Conservation (phyloP, 345 rosid species). For the Dovyalis caffra region DNA sequence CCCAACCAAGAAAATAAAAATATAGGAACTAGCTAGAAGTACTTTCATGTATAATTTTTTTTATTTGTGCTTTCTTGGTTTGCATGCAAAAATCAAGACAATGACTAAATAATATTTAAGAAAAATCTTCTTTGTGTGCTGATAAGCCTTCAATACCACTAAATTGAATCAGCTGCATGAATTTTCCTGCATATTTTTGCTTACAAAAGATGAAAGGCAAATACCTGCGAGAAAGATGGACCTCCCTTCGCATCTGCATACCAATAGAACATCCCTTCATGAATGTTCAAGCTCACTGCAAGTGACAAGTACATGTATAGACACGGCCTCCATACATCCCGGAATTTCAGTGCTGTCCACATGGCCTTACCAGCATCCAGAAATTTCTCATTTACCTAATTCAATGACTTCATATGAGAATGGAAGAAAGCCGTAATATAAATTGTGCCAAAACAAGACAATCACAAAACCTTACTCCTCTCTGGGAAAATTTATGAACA, state of each 20-base stretch:
- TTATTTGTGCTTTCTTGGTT: too few species aligned
- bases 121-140: too few species aligned
- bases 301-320: slow-evolving; percentile 62
- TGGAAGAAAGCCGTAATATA: not conserved
- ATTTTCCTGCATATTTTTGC: too few species aligned
- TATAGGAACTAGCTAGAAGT: not conserved
- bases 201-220: not conserved
- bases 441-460: not conserved
- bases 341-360: slow-evolving; percentile 58
- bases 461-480: slow-evolving; percentile 34
- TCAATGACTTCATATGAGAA: slow-evolving; percentile 17
- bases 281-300: slow-evolving; percentile 61
- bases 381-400: slow-evolving; percentile 56
- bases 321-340: slow-evolving; percentile 73
- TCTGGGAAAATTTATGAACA: slow-evolving; percentile 33
- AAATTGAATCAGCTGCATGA: too few species aligned
- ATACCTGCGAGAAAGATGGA: slow-evolving; percentile 64
- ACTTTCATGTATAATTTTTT: too few species aligned
- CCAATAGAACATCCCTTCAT: slow-evolving; percentile 88
- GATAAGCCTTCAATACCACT: too few species aligned
- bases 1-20: not conserved
- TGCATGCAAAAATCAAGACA: too few species aligned
- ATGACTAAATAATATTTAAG: too few species aligned
- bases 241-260: slow-evolving; percentile 75
- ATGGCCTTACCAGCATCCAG: slow-evolving; percentile 59